phyloP scores from a whole-genome alignment of 192 early-diverging fungal genomes.

The Umbelopsis isabellina region DNA sequence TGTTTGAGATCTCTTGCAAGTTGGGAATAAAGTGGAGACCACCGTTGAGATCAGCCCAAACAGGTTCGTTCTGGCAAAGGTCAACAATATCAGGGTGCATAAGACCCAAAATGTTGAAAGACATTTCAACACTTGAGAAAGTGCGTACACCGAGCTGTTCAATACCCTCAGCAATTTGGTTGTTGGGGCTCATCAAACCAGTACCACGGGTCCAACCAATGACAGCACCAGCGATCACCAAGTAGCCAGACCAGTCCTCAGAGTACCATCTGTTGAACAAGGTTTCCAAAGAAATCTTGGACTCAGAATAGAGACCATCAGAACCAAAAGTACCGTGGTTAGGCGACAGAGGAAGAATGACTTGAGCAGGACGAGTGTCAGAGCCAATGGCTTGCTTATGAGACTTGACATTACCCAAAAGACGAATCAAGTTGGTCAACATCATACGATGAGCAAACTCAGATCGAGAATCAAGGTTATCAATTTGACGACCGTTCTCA shows the following conservation, averaged over 20 bases:
- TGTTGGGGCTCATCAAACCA: conserved; percentile 91
- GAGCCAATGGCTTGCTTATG: conserved; percentile 76
- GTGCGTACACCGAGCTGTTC: conserved; percentile 89
- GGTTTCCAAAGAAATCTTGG: conserved; percentile 93
- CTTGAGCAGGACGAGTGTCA: conserved; percentile 86
- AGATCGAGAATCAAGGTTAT: conserved; percentile 81
- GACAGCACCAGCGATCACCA: conserved; percentile 87
- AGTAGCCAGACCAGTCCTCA: conserved; percentile 86
- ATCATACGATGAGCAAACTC: conserved; percentile 93
- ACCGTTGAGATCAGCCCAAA: conserved; percentile 92
- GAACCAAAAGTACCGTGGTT: conserved; percentile 96
- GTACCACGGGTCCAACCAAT: conserved; percentile 99
- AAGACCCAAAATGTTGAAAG: conserved; percentile 90
- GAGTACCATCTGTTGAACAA: conserved; percentile 90
- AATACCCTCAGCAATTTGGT: conserved; percentile 86
- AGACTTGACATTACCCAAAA: conserved; percentile 84
- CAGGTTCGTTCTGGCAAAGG: conserved; percentile 70
- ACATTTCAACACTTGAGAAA: conserved; percentile 91
- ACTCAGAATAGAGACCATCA: conserved; percentile 93
- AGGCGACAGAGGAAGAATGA: conserved; percentile 90
- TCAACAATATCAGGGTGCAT: conserved; percentile 80
- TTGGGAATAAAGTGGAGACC: conserved; percentile 87
- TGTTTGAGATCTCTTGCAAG: conserved; percentile 75
- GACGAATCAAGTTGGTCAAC: conserved; percentile 90
- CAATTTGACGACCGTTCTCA: conserved; percentile 85